Evolutionary conservation across 352 stramenopile species (phyloP), one percentile per base, ranked within the genome.

Genomic region (Pythium dissotocum): DNA sequence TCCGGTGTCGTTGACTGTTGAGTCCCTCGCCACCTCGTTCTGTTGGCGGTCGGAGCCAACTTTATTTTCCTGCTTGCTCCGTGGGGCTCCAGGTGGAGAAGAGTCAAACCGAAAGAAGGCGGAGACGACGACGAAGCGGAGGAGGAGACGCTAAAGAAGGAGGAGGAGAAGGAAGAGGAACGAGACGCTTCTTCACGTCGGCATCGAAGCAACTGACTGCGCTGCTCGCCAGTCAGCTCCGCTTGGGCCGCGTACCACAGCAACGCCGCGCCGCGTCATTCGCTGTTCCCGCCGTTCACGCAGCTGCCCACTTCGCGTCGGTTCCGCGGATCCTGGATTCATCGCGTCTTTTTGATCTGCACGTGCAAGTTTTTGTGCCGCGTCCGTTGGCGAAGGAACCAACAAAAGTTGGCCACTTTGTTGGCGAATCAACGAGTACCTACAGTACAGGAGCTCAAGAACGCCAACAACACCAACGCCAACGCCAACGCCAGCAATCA

Each of bases 11-110:
- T 44, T 44, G 36, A 44, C 36, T 16, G 36, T 38, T 38, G 33
- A 38, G 33, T 53, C 46, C 46, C 46, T 53, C 48, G 21, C 12
- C 48, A 18, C 48, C 21, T 35, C n/a, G 48, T 55, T 55, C 18
- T 55, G 48, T 55, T 55, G 48, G 48, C 48, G 48, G 14, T 26
- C 42, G 14, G 12, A 24, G 21, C 21, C 21, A 24, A 24, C 21
- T 30, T 44, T 35, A 59, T 59, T 59, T 44, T 44, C 53, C 30
- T 59, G 42, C 42, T 42, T 56, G 58, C 58, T 52, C 58, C 16
- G 32, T 24, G 46, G 58, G 58, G 58, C 33, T 54, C 59, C 77
- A 83, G 66, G 74, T 70, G 49, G 70, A 83, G 61, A 58, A 55
- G n/a, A 33, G n/a, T 33, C 21, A 16, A 28, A 55, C 9, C 2